Percentiles rank a stretch among this genome's conserved stretches.
These are phyloP conservation scores for Xerocomellus chrysenteron DNA, from an alignment of 768 basidiomycete genomes.

Conservation along the genomic window DNA sequence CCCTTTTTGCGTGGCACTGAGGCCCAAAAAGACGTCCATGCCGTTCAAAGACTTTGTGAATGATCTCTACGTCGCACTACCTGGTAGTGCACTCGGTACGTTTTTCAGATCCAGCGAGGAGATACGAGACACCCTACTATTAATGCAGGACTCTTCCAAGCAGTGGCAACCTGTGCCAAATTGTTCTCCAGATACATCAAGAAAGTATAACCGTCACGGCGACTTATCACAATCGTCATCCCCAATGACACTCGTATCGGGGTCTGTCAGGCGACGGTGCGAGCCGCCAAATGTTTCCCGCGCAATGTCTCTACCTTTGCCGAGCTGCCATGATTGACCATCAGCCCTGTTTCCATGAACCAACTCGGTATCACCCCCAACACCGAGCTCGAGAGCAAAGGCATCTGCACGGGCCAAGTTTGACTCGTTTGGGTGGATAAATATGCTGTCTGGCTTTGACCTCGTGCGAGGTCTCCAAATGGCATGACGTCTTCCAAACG, in stretches of 20 bases:
- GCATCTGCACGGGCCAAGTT: conserved; percentile 68
- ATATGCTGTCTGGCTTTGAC: conserved; percentile 57
- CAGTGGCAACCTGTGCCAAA: neutral
- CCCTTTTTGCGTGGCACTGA: too few relatives aligned
- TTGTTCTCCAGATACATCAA: neutral
- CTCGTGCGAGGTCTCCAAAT: conserved; percentile 41
- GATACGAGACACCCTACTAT: neutral
- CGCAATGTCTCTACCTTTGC: conserved; percentile 51
- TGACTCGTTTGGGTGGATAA: conserved; percentile 62
- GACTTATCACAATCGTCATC: conserved; percentile 16
- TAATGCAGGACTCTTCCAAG: neutral
- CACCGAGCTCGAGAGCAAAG: conserved; percentile 53
- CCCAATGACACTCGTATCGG: conserved; percentile 6
- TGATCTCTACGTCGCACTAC: neutral
- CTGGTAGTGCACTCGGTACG: too few relatives aligned
- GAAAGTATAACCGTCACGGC: neutral
- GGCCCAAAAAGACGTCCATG: neutral
- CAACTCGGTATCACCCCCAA: conserved; percentile 48
- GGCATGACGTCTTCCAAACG: conserved; percentile 4
- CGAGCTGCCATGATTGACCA: conserved; percentile 49
- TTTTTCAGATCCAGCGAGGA: neutral
- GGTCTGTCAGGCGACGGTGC: conserved; percentile 1
- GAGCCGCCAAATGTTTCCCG: conserved; percentile 40
- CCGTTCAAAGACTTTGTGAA: neutral
- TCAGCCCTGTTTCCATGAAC: conserved; percentile 40